phyloP scores from a whole-genome alignment of 305 asterid species.

The Solanum hybrid region DNA sequence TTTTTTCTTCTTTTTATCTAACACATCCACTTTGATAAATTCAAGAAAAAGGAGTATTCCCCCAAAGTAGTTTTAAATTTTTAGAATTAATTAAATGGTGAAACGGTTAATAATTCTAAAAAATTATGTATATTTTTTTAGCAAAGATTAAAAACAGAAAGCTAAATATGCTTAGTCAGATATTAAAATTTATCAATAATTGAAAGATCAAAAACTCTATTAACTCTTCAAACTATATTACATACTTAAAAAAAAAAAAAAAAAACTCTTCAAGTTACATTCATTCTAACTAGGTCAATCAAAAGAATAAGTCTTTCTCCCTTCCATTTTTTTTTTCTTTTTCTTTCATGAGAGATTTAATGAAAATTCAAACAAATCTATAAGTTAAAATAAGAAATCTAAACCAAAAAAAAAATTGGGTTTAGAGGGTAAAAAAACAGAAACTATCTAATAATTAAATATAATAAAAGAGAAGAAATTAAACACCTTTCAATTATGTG shows the following conservation, averaged over 20 bases:
- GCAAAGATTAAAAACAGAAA: not conserved
- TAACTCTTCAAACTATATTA: not conserved
- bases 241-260: not conserved
- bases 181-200: not conserved
- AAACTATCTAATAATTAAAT: not conserved
- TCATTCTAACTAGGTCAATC: not conserved
- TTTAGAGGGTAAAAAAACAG: not conserved
- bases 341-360: slow-evolving; percentile 11
- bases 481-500: not conserved
- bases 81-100: not conserved
- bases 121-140: not conserved
- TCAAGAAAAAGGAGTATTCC: not conserved
- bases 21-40: not conserved
- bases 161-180: not conserved
- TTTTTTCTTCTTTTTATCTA: not conserved
- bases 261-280: not conserved
- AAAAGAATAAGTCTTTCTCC: not conserved
- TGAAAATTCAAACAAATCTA: not conserved
- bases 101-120: not conserved
- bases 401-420: not conserved
- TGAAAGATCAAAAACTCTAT: not conserved
- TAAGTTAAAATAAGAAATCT: not conserved
- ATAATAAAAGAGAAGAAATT: not conserved
- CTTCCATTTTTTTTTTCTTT: not conserved
- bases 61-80: not conserved